phyloP scores from a whole-genome alignment of 345 rosid genomes.

The Moricandia arvensis region DNA sequence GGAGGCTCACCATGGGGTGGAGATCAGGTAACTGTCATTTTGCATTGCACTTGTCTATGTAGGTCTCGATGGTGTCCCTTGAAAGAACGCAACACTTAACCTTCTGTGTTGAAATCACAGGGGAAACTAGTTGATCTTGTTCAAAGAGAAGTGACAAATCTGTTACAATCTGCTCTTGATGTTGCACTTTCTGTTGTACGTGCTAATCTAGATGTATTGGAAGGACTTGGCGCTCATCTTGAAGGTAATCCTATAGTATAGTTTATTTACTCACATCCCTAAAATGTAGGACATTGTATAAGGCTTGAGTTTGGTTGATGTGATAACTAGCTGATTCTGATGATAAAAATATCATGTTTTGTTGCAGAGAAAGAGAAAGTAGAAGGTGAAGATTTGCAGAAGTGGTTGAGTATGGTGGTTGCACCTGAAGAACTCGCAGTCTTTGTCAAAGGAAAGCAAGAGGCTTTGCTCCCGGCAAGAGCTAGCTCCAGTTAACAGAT shows the following conservation, averaged over 20 bases:
- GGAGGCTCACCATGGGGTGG: conserved; percentile 79
- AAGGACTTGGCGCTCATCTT: conserved; percentile 89
- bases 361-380: conserved; percentile 85
- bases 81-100: neutral
- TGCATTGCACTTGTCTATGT: neutral
- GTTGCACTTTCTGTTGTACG: conserved; percentile 78
- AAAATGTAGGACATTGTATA: neutral
- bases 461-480: conserved; percentile 51
- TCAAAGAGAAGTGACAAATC: conserved; percentile 74
- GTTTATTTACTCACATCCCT: neutral
- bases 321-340: neutral
- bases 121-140: conserved; percentile 92
- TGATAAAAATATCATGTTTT: conserved; percentile 15
- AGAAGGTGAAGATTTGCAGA: conserved; percentile 85
- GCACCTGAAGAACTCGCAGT: conserved; percentile 70
- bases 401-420: conserved; percentile 83
- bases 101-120: conserved; percentile 39
- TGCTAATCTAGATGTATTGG: conserved; percentile 82
- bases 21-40: conserved; percentile 60
- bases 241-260: conserved; percentile 57
- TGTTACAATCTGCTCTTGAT: conserved; percentile 76
- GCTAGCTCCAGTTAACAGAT: conserved; percentile 34
- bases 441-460: conserved; percentile 65
- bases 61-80: no score
- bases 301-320: conserved; percentile 12